Percentiles rank a stretch among this genome's conserved stretches.
These are phyloP conservation scores for Daldinia vernicosa DNA, from an alignment of 495 filamentous ascomycete genomes.

Conservation along the genomic window DNA sequence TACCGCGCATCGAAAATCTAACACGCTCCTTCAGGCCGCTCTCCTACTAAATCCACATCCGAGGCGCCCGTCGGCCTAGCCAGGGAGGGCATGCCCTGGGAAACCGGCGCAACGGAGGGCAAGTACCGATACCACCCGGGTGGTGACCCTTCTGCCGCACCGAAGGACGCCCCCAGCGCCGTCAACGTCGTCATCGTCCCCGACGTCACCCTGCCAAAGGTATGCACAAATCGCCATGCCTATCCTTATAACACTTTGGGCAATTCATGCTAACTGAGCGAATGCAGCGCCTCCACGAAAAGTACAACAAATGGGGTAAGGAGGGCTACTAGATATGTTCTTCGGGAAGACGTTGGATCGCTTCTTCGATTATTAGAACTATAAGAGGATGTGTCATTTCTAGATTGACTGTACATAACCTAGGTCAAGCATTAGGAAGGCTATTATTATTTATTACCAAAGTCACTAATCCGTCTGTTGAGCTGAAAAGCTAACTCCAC, in stretches of 20 bases:
- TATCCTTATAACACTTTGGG: not conserved
- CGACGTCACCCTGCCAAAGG: constrained; percentile 91
- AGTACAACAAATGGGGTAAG: constrained; percentile 99
- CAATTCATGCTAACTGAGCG: constrained; percentile 36
- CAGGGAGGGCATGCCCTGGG: constrained; percentile 86
- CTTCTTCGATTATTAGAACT: not conserved
- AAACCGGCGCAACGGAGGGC: constrained; percentile 67
- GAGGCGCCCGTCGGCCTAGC: constrained; percentile 80
- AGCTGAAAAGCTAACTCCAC: not conserved
- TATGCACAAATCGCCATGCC: constrained; percentile 48
- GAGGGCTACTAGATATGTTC: constrained; percentile 63
- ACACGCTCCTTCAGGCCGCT: constrained; percentile 67
- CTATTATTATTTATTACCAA: constrained; percentile 6
- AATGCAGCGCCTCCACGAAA: constrained; percentile 82
- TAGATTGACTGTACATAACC: constrained; percentile 31
- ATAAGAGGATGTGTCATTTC: constrained; percentile 15
- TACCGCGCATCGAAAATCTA: constrained; percentile 3
- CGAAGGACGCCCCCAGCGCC: constrained; percentile 91
- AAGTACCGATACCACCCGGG: constrained; percentile 95
- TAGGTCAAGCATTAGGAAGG: constrained; percentile 13
- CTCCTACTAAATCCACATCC: constrained; percentile 84
- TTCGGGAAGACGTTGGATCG: not conserved
- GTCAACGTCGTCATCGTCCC: constrained; percentile 93
- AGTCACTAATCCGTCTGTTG: not conserved
- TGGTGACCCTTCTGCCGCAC: constrained; percentile 76